Percentiles rank a stretch among this genome's conserved stretches.
These are phyloP conservation scores for Fusarium decemcellulare DNA, from an alignment of 2,329 filamentous ascomycete genomes.

Conservation along the genomic window DNA sequence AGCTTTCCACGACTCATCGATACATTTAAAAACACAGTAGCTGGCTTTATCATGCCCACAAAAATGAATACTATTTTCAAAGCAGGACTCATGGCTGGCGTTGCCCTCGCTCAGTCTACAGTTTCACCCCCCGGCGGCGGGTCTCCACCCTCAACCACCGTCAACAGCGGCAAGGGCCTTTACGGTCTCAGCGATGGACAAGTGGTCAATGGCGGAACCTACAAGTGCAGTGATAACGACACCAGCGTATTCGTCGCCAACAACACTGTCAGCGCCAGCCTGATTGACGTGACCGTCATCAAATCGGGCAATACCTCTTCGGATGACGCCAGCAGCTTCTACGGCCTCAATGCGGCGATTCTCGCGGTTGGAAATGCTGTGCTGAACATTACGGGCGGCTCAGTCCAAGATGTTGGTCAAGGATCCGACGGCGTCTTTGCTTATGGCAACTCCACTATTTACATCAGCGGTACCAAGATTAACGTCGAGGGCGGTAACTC, in stretches of 20 bases:
- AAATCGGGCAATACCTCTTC: conserved; percentile 25
- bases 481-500: conserved; percentile 25
- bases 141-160: conserved; percentile 3
- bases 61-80: conserved; percentile 19
- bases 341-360: conserved; percentile 26
- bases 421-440: conserved; percentile 28
- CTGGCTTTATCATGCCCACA: neutral
- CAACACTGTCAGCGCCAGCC: conserved; percentile 18
- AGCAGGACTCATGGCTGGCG: conserved; percentile 11
- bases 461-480: conserved; percentile 23
- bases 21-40: neutral
- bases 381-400: conserved; percentile 23
- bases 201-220: conserved; percentile 16
- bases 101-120: conserved; percentile 9
- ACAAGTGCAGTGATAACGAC: conserved; percentile 14
- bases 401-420: conserved; percentile 15
- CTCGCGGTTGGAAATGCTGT: conserved; percentile 19
- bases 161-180: conserved; percentile 28
- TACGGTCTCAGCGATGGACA: conserved; percentile 17
- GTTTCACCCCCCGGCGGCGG: neutral
- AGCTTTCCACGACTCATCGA: neutral
- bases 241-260: conserved; percentile 28
- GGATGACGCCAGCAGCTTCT: conserved; percentile 26
- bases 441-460: conserved; percentile 24
- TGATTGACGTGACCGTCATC: conserved; percentile 14